Evolutionary conservation across 441 rosid species (phyloP), one percentile per base, ranked within the genome.

Genomic region (Populus tomentosa): DNA sequence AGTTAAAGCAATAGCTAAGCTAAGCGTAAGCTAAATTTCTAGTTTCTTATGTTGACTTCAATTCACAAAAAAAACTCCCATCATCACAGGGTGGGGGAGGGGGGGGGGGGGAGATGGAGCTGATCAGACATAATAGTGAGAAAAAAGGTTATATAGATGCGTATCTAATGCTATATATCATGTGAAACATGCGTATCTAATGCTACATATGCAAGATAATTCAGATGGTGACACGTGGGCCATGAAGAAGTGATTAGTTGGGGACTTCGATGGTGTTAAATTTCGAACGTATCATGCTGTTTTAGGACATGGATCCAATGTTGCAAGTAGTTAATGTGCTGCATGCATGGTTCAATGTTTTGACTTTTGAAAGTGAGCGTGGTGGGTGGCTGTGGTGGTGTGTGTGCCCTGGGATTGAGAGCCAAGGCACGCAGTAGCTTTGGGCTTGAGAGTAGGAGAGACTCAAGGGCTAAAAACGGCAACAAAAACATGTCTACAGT

Each of bases 171-270:
- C 73, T 53, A 72, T 40, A 6, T 6, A 32, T 74, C 67, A 80
- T 77, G 76, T 81, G 89, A 79, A 85, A 82, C 92, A 87, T 75
- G 81, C 74, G 86, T 78, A 89, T 90, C 89, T 32, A 70, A 69
- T 40, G 79, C 73, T 50, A 80, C 85, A 88, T 88, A 80, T 76
- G 88, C 71, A 72, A 67, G 80, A 78, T 32, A 32, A 83, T 72
- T 78, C n/a, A 7, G 88, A 89, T 81, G 84, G 80, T 42, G 90
- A 88, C 88, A 79, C 83, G 78, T 74, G 85, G 89, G 86, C 80
- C 88, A 82, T n/a, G 21, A 16, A 50, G 61, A 72, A 75, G 73
- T 76, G 70, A 77, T 67, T 68, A 20, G 35, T 24, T 20, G 76
- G 75, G 77, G 66, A 80, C 33, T 69, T 63, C 3, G 73, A 69